Percentiles rank a stretch among this genome's conserved stretches.
Evolutionary conservation across 2,329 filamentous ascomycete species (phyloP).

Genomic region (Fusarium newnesense): DNA sequence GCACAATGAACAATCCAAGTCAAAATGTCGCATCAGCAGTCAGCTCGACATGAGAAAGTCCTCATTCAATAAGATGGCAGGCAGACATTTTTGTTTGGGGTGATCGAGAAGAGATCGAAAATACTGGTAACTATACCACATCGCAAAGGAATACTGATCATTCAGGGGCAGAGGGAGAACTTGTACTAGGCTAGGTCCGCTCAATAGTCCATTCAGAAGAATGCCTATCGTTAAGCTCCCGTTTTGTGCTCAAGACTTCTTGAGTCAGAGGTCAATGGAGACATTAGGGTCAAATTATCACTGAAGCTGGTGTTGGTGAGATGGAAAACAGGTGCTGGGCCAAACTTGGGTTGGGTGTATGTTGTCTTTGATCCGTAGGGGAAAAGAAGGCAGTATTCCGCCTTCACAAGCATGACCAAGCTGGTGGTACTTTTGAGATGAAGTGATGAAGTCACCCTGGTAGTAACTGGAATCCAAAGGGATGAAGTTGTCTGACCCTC

Average conservation of each 20-base stretch:
- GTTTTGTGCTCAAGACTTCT: conserved; percentile 15
- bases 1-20: neutral
- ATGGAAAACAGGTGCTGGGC: neutral
- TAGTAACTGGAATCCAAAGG: conserved; percentile 41
- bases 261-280: neutral
- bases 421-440: conserved; percentile 2
- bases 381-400: neutral
- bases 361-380: neutral
- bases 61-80: neutral
- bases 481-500: conserved; percentile 39
- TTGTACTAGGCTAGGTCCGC: neutral
- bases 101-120: neutral
- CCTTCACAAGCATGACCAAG: neutral
- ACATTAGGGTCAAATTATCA: neutral
- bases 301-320: neutral
- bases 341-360: neutral
- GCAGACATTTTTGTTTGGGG: neutral
- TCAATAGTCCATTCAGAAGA: neutral
- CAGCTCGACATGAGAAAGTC: neutral
- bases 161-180: neutral
- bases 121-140: conserved; percentile 9
- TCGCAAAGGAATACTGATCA: neutral
- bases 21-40: neutral
- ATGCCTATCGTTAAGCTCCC: neutral
- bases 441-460: conserved; percentile 24